These are phyloP conservation scores for Alternaria gansuensis DNA, from an alignment of 2,329 filamentous ascomycete species.

Conservation along the genomic window DNA sequence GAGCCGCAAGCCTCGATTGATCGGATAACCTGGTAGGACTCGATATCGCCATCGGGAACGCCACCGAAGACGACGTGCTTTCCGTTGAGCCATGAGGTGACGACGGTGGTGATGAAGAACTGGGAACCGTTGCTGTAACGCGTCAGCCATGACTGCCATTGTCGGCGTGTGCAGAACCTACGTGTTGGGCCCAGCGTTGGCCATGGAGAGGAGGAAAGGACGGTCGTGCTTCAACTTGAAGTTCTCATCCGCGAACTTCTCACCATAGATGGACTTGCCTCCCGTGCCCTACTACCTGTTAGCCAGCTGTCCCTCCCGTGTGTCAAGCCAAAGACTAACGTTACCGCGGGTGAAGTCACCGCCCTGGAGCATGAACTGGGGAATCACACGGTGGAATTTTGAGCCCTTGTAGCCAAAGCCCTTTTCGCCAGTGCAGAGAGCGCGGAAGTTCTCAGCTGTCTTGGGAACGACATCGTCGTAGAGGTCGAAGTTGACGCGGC, in stretches of 20 bases:
- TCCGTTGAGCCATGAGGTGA: conserved; percentile 75
- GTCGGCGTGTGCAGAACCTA: conserved; percentile 51
- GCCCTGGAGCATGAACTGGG: conserved; percentile 93
- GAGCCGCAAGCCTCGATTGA: conserved; percentile 68
- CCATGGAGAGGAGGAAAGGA: conserved; percentile 89
- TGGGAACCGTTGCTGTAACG: conserved; percentile 71
- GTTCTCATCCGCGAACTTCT: conserved; percentile 96
- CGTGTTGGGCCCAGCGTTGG: conserved; percentile 95
- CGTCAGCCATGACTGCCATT: conserved; percentile 22
- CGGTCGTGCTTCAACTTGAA: conserved; percentile 77
- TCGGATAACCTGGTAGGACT: conserved; percentile 65
- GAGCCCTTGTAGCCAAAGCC: conserved; percentile 85
- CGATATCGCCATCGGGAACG: conserved; percentile 65
- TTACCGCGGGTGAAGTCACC: conserved; percentile 94
- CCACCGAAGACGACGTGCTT: conserved; percentile 88
- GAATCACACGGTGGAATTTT: conserved; percentile 92
- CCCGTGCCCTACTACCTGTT: conserved; percentile 74
- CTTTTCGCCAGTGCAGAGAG: conserved; percentile 81
- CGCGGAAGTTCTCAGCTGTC: conserved; percentile 85
- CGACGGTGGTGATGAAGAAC: conserved; percentile 76
- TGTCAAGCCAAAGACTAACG: conserved; percentile 64
- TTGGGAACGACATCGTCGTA: conserved; percentile 87
- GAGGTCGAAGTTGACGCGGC: conserved; percentile 89
- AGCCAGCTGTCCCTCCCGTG: conserved; percentile 23
- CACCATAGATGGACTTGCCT: conserved; percentile 93